Evolutionary conservation across 805 yeast genomes (phyloP), one percentile per base, ranked within the genome.

Genomic region (Lipomyces starkeyi): DNA sequence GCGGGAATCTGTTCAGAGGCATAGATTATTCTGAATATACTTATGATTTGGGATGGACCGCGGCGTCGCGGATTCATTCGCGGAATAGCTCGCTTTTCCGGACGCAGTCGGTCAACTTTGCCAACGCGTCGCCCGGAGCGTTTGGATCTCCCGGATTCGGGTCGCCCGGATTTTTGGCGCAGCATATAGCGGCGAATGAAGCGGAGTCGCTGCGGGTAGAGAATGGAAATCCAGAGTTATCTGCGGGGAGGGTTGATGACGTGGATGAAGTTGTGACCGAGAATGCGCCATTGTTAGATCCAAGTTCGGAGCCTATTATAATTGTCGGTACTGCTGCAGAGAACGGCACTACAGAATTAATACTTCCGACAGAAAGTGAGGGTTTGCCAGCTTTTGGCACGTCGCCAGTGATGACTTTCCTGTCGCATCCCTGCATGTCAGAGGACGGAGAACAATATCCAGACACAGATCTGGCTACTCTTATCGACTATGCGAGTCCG

Each of bases 1-100:
- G 65, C 27, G 37, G 58, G 32, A 40, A 25, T 25, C 17, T 58
- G 52, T 61, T 60, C 25, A 52, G 71, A 14, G 56, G 52, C 34
- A 58, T 69, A 35, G 72, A 69, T 35, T 69, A 69, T 61, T 58
- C 71, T 11, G 72, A 69, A n/a, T 69, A 69, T 58, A 69, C 72
- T 9, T 69, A 69, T 52, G 71, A 69, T 27, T 52, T 67, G 29
- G 72, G 72, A 58, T 69, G 72, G 72, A 69, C 72, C 1, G 72
- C 71, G 14, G 72, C 72, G 17, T 63, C 71, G 37, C 70, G 72
- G 25, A 58, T 69, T 20, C 72, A 69, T 47, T 69, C 72, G 22
- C 72, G 72, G 25, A 59, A 65, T 17, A 63, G 68, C 35, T 67
- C 72, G 6, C 59, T 68, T 25, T 35, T 61, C 8, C 67, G 40